phyloP scores from a whole-genome alignment of 2,329 filamentous ascomycete species.

The Penicillium sp. region DNA sequence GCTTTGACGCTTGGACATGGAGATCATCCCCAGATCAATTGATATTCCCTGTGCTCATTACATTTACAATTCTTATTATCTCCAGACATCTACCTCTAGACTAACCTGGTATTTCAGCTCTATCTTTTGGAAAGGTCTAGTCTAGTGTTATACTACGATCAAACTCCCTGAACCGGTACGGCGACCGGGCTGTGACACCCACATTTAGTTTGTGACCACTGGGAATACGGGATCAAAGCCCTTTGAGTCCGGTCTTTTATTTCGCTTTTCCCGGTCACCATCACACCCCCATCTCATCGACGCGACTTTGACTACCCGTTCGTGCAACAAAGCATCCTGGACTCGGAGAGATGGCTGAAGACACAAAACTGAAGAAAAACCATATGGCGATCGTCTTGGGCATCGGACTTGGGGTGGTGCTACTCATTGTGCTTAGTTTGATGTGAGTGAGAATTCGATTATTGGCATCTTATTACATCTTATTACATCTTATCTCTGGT shows the following conservation, averaged over 20 bases:
- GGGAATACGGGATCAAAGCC: not conserved
- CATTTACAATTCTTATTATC: not conserved
- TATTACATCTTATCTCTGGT: not conserved
- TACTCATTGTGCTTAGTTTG: slow-evolving; percentile 33
- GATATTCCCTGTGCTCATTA: not conserved
- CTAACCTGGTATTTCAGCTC: not conserved
- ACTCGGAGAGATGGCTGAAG: slow-evolving; percentile 17
- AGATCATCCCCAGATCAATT: slow-evolving; percentile 16
- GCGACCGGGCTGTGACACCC: not conserved
- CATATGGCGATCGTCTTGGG: slow-evolving; percentile 36
- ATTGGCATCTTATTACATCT: not conserved
- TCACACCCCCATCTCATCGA: not conserved
- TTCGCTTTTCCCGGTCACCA: not conserved
- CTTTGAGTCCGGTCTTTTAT: not conserved
- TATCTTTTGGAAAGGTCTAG: not conserved
- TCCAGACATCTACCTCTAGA: not conserved
- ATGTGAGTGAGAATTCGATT: slow-evolving; percentile 24
- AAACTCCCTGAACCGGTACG: not conserved
- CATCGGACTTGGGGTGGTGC: slow-evolving; percentile 32
- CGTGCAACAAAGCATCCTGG: not conserved
- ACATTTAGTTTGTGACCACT: not conserved
- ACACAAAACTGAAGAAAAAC: slow-evolving; percentile 21
- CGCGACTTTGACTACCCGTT: not conserved
- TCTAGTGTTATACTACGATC: not conserved
- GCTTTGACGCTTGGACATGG: slow-evolving; percentile 19